Evolutionary conservation across 768 basidiomycete species (phyloP).

Genomic region (Leccinum rimulosum): DNA sequence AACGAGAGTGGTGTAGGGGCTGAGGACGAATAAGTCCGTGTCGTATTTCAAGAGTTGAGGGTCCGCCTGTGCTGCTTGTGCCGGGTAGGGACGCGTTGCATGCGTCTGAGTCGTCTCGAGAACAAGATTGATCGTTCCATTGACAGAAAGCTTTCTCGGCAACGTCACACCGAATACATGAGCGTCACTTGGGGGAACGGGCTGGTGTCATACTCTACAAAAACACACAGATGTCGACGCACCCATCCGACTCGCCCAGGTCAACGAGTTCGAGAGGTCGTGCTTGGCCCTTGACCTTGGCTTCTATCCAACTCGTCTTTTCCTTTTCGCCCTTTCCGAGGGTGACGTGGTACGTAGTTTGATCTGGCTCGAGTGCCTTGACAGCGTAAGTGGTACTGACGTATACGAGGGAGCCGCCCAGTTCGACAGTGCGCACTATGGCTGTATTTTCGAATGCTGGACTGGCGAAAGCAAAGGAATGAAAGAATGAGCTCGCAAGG

Average conservation of each 20-base stretch:
- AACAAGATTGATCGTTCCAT: slow-evolving; percentile 71
- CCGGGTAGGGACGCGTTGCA: slow-evolving; percentile 73
- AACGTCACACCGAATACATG: slow-evolving; percentile 62
- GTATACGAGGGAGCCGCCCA: slow-evolving; percentile 84
- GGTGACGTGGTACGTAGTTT: slow-evolving; percentile 65
- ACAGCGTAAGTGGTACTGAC: slow-evolving; percentile 88
- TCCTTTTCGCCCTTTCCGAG: slow-evolving; percentile 60
- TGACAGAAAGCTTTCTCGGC: slow-evolving; percentile 54
- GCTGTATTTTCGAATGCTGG: slow-evolving; percentile 84
- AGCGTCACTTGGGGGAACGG: slow-evolving; percentile 38
- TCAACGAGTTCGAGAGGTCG: slow-evolving; percentile 50
- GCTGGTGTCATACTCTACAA: slow-evolving; percentile 13
- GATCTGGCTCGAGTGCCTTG: slow-evolving; percentile 61
- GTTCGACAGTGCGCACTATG: slow-evolving; percentile 84
- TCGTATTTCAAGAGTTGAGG: slow-evolving; percentile 78
- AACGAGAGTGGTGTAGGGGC: slow-evolving; percentile 76
- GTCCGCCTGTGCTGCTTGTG: slow-evolving; percentile 68
- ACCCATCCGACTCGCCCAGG: slow-evolving; percentile 53
- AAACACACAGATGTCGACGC: slow-evolving; percentile 27
- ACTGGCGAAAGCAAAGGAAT: slow-evolving; percentile 39
- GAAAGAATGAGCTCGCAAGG: slow-evolving; percentile 39
- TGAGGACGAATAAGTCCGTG: slow-evolving; percentile 76
- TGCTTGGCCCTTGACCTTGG: slow-evolving; percentile 70
- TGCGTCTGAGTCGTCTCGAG: slow-evolving; percentile 79
- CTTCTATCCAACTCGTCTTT: slow-evolving; percentile 77